Evolutionary conservation across 139 green algal genomes (phyloP), one percentile per base, ranked within the genome.

Genomic region (Coelastrella sp.): DNA sequence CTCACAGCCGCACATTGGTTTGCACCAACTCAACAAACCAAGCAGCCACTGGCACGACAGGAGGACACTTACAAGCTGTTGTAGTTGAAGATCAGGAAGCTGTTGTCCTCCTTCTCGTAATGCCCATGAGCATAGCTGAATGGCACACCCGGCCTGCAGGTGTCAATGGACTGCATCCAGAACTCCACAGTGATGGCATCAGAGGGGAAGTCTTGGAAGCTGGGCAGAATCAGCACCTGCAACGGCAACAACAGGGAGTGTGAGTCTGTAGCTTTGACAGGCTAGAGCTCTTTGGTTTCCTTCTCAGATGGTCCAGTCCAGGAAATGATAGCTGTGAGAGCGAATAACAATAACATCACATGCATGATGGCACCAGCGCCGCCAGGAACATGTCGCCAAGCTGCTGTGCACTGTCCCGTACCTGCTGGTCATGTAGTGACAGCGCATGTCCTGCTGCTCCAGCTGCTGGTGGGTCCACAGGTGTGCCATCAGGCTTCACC

Each of bases 71-170:
- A 95, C 96, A 95, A 98, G 91, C 95, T 92, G 88, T 97, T 96
- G 94, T 98, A 98, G 92, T 98, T 96, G 94, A 98, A 97, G 19
- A 99, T 86, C 57, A 98, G 92, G 91, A 99, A 97, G 7, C 94
- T 89, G 91, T 99, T 99, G 94, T 99, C 97, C 54, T 78, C 79
- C 23, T 95, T 71, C 64, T 93, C 88, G 88, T 98, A 98, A 17
- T 91, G 83, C 32, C 96, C 96, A 20, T 88, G 65, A 2, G 96
- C 95, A 80, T 97, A 97, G 80, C 76, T 93, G 91, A 97, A 97
- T 16, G 94, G 94, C 84, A 95, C 94, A 4, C 96, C 96, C 5
- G 93, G 89, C 5, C 93, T 73, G 92, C 95, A 97, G 20, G 90
- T 92, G 88, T 96, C 94, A 47, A 92, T 90, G 23, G 84, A 94